phyloP scores from a whole-genome alignment of 2,329 filamentous ascomycete genomes.

The Mariannaea elegans region DNA sequence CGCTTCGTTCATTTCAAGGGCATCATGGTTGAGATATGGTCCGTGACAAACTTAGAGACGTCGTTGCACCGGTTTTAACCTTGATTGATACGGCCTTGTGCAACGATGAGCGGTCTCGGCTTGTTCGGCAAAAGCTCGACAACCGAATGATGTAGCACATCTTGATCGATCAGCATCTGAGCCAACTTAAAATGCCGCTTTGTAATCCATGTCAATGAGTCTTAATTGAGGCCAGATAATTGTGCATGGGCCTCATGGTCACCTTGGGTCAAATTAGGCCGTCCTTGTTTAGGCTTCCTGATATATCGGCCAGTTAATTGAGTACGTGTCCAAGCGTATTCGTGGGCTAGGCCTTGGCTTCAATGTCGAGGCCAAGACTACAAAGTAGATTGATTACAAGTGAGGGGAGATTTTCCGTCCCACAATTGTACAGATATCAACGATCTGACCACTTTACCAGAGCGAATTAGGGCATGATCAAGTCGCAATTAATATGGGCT shows the following conservation, averaged over 20 bases:
- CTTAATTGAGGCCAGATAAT: constrained; percentile 9
- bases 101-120: not conserved
- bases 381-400: not conserved
- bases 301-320: not conserved
- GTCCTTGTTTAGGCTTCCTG: not conserved
- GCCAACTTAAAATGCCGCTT: constrained; percentile 7
- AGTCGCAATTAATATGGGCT: not conserved
- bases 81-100: not conserved
- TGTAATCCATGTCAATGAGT: constrained; percentile 2
- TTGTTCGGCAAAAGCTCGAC: too few species aligned
- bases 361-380: constrained; percentile 1
- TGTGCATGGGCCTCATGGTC: constrained; percentile 2
- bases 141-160: not conserved
- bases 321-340: not conserved
- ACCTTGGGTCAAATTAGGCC: constrained; percentile 6
- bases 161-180: constrained; percentile 7
- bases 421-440: not conserved
- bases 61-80: too few species aligned
- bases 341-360: constrained; percentile 2
- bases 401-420: constrained; percentile 1
- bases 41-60: not conserved
- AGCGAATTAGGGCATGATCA: constrained; percentile 6
- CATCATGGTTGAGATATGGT: not conserved
- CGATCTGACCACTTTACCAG: constrained; percentile 14
- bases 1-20: not conserved